Conservation (phyloP, 768 basidiomycete genomes). For the Lactarius vividus region DNA sequence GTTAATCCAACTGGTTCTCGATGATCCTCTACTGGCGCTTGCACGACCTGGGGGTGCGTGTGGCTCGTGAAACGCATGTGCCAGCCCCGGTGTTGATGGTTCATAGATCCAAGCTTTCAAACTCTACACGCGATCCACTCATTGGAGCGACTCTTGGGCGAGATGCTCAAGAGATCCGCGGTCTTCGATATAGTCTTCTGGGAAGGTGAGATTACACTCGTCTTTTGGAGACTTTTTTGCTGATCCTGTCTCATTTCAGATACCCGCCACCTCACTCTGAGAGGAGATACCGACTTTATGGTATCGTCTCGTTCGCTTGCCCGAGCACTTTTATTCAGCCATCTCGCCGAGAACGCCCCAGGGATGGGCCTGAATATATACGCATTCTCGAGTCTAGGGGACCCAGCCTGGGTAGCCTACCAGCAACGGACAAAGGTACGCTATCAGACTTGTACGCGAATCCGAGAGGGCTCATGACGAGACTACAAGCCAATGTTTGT, state of each 20-base stretch:
- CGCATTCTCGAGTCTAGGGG: slow-evolving; percentile 45
- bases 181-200: slow-evolving; percentile 67
- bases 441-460: not conserved
- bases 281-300: slow-evolving; percentile 39
- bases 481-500: slow-evolving; percentile 61
- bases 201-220: slow-evolving; percentile 39
- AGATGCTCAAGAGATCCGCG: slow-evolving; percentile 49
- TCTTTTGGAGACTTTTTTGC: slow-evolving; percentile 1
- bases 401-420: slow-evolving; percentile 51
- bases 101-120: slow-evolving; percentile 54
- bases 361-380: slow-evolving; percentile 43
- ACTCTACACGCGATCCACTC: slow-evolving; percentile 56
- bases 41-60: slow-evolving; percentile 45
- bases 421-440: slow-evolving; percentile 40
- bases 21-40: slow-evolving; percentile 59
- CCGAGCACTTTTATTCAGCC: slow-evolving; percentile 48
- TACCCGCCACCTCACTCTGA: slow-evolving; percentile 42
- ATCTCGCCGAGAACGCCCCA: slow-evolving; percentile 36
- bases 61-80: not conserved
- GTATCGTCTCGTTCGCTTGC: slow-evolving; percentile 52
- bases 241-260: slow-evolving; percentile 35
- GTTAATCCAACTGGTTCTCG: slow-evolving; percentile 53
- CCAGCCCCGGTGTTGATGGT: not conserved
- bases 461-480: slow-evolving; percentile 21
- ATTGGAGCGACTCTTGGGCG: slow-evolving; percentile 50